Percentiles rank a stretch among this genome's conserved stretches.
phyloP scores from a whole-genome alignment of 2,329 filamentous ascomycete species.

The Akanthomyces lecanii region DNA sequence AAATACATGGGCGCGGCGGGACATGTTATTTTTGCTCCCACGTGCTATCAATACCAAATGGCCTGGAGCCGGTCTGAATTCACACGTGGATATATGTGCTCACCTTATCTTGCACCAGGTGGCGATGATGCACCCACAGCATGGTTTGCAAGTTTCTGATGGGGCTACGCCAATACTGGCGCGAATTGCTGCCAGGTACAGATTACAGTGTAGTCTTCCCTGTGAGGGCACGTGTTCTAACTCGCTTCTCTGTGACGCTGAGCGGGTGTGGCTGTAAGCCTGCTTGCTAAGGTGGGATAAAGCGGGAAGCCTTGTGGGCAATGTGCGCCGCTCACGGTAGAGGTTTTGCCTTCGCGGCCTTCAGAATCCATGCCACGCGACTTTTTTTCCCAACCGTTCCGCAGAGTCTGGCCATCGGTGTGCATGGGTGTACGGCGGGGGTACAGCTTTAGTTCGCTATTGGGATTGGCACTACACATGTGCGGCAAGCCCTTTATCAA shows the following conservation, averaged over 20 bases:
- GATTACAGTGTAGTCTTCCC: neutral
- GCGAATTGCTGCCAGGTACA: neutral
- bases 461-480: neutral
- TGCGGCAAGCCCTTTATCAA: neutral
- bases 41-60: neutral
- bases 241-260: neutral
- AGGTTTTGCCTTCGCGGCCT: neutral
- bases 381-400: neutral
- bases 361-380: neutral
- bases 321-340: neutral
- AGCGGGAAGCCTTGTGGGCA: neutral
- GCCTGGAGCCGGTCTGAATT: too few relatives aligned
- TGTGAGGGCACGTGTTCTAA: neutral
- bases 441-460: too few relatives aligned
- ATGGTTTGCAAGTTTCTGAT: too few relatives aligned
- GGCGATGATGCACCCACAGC: too few relatives aligned
- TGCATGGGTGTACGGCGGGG: too few relatives aligned
- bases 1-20: neutral
- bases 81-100: too few relatives aligned
- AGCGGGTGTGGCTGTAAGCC: slow-evolving; percentile 13
- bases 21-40: neutral
- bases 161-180: neutral
- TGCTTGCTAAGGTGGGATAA: slow-evolving; percentile 2
- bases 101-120: too few relatives aligned
- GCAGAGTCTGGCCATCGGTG: neutral